phyloP scores from a whole-genome alignment of 768 basidiomycete genomes.

The Rhizopogon vulgaris region DNA sequence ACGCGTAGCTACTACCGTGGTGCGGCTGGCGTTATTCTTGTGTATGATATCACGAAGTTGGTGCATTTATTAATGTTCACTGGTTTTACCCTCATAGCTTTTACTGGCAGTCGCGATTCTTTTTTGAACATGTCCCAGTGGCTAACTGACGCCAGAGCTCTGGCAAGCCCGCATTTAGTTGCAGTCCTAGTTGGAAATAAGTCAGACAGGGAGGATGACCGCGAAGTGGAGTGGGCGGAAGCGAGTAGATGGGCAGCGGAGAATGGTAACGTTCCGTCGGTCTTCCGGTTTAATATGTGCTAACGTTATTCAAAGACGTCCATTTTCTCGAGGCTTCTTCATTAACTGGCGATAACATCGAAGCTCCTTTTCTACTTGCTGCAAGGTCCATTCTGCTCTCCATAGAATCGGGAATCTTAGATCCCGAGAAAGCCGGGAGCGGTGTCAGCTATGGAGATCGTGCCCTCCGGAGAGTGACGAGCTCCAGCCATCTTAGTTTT shows the following conservation, averaged over 20 bases:
- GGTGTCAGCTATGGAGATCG: constrained; percentile 97
- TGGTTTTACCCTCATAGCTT: background rate
- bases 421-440: constrained; percentile 91
- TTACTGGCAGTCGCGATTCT: constrained; percentile 64
- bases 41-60: constrained; percentile 90
- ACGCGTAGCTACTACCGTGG: constrained; percentile 96
- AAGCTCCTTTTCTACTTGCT: constrained; percentile 85
- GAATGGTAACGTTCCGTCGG: constrained; percentile 60
- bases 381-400: constrained; percentile 84
- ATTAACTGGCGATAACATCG: constrained; percentile 86
- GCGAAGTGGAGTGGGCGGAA: constrained; percentile 94
- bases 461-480: constrained; percentile 83
- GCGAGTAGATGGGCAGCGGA: constrained; percentile 95
- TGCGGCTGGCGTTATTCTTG: constrained; percentile 85
- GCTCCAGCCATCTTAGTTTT: constrained; percentile 84
- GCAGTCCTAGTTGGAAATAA: constrained; percentile 93
- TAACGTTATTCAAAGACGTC: constrained; percentile 48
- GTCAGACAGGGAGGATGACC: constrained; percentile 87
- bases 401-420: constrained; percentile 84
- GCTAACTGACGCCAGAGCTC: constrained; percentile 88
- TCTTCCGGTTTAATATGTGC: constrained; percentile 2
- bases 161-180: constrained; percentile 89
- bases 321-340: constrained; percentile 95
- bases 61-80: constrained; percentile 14
- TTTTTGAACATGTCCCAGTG: constrained; percentile 81